Base-by-base conservation (phyloP, 208 protist genomes). In the Angomonas ambiguus region DNA sequence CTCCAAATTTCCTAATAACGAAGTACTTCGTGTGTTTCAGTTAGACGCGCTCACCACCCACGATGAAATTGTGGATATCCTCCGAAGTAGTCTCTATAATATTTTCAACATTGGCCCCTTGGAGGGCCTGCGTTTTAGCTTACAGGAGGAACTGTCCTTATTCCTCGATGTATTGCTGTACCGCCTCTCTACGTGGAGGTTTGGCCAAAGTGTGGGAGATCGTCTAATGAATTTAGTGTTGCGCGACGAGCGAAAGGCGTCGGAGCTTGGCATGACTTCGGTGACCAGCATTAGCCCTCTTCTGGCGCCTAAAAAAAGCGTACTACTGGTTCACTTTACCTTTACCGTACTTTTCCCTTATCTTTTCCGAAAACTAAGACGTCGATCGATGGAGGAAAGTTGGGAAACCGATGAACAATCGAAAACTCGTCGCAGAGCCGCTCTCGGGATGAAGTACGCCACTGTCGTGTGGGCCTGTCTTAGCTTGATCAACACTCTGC, bases 21-120 rank as follows among this genome's bases (percentile, higher is more conserved):
- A 85, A 45, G 88, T 94, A 2, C 69, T 93, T 51, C 87, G 91
- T 22, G 80, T 93, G 20, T 92, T 89, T 61, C 91, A 96, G 72
- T 56, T 94, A 0, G 84, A 86, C 45, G 88, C 82, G 6, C 64
- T 93, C 24, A 69, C 76, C 20, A 76, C 82, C 8, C 85, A 96
- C 62, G 72, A 83, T 45, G 87, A 96, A 62, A 63, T 96, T 0
- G 71, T 79, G 11, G 85, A 94, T n/a, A 85, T 93, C n/a, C 71
- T 96, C 24, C 80, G 74, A 41, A 66, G 62, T 24, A 69, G 69
- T 18, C 75, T 94, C 61, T 85, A 84, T 34, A 74, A 77, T 0
- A 77, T 94, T 32, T 89, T 93, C 51, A 73, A 83, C 65, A 79
- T 94, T 16, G 69, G 78, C 0, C 78, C 74, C 2, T 69, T 94